A percentile compares a stretch with the other conserved stretches of the same genome.
Evolutionary conservation across 352 stramenopile genomes (phyloP).

Genomic region (Phytophthora macrochlamydospora): DNA sequence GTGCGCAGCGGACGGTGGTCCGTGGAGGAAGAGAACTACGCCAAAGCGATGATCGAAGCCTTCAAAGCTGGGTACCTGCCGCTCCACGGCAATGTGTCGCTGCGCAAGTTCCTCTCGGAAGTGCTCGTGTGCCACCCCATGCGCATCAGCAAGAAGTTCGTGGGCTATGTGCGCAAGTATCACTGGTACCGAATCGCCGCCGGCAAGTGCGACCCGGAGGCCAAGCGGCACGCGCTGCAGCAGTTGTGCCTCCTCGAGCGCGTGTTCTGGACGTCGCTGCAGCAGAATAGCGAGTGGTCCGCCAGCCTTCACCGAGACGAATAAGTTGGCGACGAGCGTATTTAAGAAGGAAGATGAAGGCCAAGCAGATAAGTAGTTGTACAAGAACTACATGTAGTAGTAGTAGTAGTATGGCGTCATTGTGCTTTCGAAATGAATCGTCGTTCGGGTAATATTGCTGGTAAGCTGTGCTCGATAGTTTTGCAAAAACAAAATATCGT

Average conservation of each 20-base stretch:
- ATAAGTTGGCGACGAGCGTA: slow-evolving; percentile 16
- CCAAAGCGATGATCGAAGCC: slow-evolving; percentile 83
- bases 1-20: slow-evolving; percentile 78
- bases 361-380: slow-evolving; percentile 11
- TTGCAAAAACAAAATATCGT: no score
- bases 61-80: slow-evolving; percentile 77
- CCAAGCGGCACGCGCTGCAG: slow-evolving; percentile 46
- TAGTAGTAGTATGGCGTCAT: slow-evolving; percentile 3
- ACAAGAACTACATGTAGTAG: slow-evolving; percentile 5
- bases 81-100: slow-evolving; percentile 79
- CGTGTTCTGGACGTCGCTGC: slow-evolving; percentile 64
- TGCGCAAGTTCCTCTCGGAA: slow-evolving; percentile 88
- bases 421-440: no score
- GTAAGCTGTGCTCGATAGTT: no score
- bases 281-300: slow-evolving; percentile 64
- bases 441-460: no score
- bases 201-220: slow-evolving; percentile 60
- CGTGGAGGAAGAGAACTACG: slow-evolving; percentile 75
- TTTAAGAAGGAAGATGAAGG: slow-evolving; percentile 33
- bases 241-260: slow-evolving; percentile 55
- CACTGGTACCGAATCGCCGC: slow-evolving; percentile 83
- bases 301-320: slow-evolving; percentile 23
- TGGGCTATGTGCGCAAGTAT: slow-evolving; percentile 88
- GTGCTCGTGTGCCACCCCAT: slow-evolving; percentile 90
- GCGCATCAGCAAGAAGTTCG: slow-evolving; percentile 93